A percentile compares a stretch with the other conserved stretches of the same genome.
phyloP scores from a whole-genome alignment of 148 eudicot genomes.

The Salicornia ramosissima region DNA sequence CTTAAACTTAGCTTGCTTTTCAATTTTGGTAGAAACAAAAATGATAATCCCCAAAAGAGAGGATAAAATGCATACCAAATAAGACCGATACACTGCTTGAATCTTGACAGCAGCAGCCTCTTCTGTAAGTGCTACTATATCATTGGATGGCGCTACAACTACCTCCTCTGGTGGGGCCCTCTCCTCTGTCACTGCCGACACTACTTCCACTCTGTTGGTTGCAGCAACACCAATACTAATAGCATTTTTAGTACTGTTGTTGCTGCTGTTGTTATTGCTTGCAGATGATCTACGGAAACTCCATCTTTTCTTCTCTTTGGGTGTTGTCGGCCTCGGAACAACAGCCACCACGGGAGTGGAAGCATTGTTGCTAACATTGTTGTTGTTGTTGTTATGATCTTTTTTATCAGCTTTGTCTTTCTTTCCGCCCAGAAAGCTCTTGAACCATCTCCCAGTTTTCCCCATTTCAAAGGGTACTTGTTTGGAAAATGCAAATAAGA shows the following conservation, averaged over 20 bases:
- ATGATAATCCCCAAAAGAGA: too few relatives aligned
- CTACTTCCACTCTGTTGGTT: too few relatives aligned
- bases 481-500: too few relatives aligned
- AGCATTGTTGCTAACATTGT: constrained; percentile 24
- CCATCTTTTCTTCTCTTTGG: constrained; percentile 86
- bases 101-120: constrained; percentile 69
- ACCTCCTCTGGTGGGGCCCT: too few relatives aligned
- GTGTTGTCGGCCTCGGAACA: constrained; percentile 44
- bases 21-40: too few relatives aligned
- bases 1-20: too few relatives aligned
- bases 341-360: constrained; percentile 32
- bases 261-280: constrained; percentile 20
- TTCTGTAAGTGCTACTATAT: constrained; percentile 31
- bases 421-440: constrained; percentile 52
- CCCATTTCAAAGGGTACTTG: constrained; percentile 72
- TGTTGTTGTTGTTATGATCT: neutral
- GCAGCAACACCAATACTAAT: constrained; percentile 8
- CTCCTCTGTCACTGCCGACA: neutral
- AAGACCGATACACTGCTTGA: constrained; percentile 67
- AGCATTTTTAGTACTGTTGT: constrained; percentile 11
- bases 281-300: constrained; percentile 81
- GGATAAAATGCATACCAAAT: constrained; percentile 44
- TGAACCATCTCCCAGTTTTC: constrained; percentile 75
- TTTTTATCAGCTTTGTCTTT: constrained; percentile 35
- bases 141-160: constrained; percentile 40